Evolutionary conservation across 2,329 filamentous ascomycete species (phyloP).

Genomic region (Balansia obtecta): DNA sequence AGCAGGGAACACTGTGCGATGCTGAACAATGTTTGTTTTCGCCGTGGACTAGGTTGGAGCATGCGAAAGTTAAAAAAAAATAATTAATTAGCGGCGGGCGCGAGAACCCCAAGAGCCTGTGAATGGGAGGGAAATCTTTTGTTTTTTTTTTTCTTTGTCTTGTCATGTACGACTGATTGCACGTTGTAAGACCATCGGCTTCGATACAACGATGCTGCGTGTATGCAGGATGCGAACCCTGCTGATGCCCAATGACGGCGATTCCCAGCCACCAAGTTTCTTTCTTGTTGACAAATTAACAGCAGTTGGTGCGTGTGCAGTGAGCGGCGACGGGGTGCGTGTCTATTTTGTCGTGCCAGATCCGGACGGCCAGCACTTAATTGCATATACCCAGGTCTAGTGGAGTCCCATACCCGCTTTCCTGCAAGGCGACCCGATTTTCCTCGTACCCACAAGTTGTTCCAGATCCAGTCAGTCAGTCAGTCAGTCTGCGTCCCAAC

Average conservation of each 20-base stretch:
- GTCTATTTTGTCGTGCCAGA: neutral
- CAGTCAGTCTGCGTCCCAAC: neutral
- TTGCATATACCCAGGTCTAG: conserved; percentile 2
- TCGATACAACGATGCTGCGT: neutral
- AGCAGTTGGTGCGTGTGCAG: neutral
- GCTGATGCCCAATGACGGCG: neutral
- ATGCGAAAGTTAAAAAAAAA: too few relatives aligned
- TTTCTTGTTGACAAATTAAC: neutral
- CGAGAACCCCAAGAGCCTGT: too few relatives aligned
- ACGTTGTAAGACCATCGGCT: neutral
- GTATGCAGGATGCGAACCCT: neutral
- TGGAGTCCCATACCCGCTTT: neutral
- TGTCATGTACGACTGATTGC: neutral
- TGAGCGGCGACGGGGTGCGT: too few relatives aligned
- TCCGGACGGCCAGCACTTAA: neutral
- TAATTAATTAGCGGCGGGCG: too few relatives aligned
- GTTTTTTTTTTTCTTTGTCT: too few relatives aligned
- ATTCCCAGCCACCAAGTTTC: neutral
- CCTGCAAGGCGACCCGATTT: neutral
- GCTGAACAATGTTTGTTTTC: too few relatives aligned
- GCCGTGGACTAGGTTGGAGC: too few relatives aligned
- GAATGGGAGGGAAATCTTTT: too few relatives aligned
- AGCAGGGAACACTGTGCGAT: neutral
- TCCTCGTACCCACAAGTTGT: conserved; percentile 4
- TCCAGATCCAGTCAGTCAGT: too few relatives aligned